A percentile compares a stretch with the other conserved stretches of the same genome.
phyloP scores from a whole-genome alignment of 1,284 basidiomycete genomes.

The Sporisorium graminicola region DNA sequence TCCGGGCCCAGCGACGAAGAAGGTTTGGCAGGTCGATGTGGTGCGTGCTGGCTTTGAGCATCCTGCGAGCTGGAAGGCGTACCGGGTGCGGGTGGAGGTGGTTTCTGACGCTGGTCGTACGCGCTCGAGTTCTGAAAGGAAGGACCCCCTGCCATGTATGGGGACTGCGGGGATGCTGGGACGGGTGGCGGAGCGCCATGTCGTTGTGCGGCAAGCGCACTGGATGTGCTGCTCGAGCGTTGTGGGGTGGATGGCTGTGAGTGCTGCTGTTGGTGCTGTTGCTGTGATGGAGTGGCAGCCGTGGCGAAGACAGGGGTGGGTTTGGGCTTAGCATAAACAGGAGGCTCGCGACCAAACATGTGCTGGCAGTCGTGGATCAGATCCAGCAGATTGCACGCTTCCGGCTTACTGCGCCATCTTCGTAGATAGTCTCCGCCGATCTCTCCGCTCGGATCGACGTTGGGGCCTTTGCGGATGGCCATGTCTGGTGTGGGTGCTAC shows the following conservation, averaged over 20 bases:
- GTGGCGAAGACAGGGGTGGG: conserved; percentile 52
- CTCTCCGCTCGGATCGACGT: conserved; percentile 87
- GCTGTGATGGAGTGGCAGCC: conserved; percentile 8
- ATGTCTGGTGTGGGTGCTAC: conserved; percentile 94
- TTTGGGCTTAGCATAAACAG: conserved; percentile 88
- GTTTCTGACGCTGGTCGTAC: conserved; percentile 28
- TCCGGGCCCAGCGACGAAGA: conserved; percentile 23
- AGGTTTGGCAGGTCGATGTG: conserved; percentile 46
- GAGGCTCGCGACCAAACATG: conserved; percentile 86
- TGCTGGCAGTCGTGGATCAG: conserved; percentile 81
- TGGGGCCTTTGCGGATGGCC: conserved; percentile 82
- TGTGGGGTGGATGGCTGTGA: conserved; percentile 39
- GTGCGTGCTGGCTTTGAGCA: conserved; percentile 9
- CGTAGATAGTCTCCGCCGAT: conserved; percentile 78
- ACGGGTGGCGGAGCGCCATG: conserved; percentile 19
- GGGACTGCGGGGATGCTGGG: conserved; percentile 35
- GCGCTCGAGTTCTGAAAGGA: conserved; percentile 4
- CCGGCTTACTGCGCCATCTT: conserved; percentile 84
- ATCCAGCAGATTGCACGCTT: conserved; percentile 81
- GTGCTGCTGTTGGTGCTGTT: conserved; percentile 31
- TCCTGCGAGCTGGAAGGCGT: conserved; percentile 21
- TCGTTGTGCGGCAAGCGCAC: conserved; percentile 8
- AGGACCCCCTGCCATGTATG: conserved; percentile 6
- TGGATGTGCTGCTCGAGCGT: conserved; percentile 31
- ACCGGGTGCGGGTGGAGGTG: conserved; percentile 27